Base-by-base conservation (phyloP, 495 filamentous ascomycete genomes). In the Thozetella sp. region DNA sequence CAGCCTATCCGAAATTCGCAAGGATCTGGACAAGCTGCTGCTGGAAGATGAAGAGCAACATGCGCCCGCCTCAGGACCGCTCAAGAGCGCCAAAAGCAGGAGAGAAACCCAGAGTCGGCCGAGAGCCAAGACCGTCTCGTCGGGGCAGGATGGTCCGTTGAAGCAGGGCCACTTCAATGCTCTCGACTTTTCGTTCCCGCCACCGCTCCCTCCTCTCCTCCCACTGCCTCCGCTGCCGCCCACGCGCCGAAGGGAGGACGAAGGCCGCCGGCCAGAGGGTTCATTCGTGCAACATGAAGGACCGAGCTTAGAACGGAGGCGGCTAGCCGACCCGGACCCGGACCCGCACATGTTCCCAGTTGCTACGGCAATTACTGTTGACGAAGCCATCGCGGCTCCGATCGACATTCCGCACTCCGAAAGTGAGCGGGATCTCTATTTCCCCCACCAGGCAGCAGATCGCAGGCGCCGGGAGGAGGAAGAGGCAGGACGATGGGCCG, bases 401-500 rank as follows among this genome's bases (percentile, higher is more conserved):
- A 40, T 11, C 22, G 52, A 19, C 19, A 30, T 43, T 19, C 12
- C 26, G 20, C n/a, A 20, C 26, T 40, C 37, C 53, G 15, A 34
- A 55, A 46, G 37, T 40, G 43, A 23, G 55, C 17, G 19, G 25
- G 25, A 23, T 34, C 48, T 62, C n/a, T 22, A 30, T 30, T 57
- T 37, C 24, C 53, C 13, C 20, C 0, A 40, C 54, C 53, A 58
- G 30, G 46, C 56, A 19, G 54, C 19, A 37, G 27, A 60, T 19
- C 13, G 51, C 23, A 45, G 56, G 45, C 43, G 13, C 34, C 55
- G 40, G 13, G 55, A 63, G 19, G 19, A 62, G 51, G 58, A 65
- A 19, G 59, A 69, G 50, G 56, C 58, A 53, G 61, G 66, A 27
- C 54, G 43, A 54, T 61, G 58, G 60, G 63, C 58, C 34, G 60